phyloP scores from a whole-genome alignment of 1,284 basidiomycete species.

The Xerocomus minutiporus region DNA sequence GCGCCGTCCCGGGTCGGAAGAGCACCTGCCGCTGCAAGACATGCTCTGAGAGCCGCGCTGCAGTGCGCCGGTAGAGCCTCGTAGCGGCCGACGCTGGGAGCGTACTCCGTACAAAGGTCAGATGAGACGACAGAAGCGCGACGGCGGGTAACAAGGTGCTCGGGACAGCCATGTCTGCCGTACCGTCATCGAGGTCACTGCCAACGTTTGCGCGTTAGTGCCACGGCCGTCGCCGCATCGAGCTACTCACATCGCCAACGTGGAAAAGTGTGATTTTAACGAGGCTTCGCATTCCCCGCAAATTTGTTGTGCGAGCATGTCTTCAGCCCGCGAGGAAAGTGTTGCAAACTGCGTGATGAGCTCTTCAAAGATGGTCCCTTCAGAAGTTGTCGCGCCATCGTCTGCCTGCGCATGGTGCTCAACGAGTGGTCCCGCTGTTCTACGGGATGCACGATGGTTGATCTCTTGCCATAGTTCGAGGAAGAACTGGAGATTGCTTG shows the following conservation, averaged over 20 bases:
- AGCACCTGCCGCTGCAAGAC: slow-evolving; percentile 78
- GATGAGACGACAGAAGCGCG: slow-evolving; percentile 68
- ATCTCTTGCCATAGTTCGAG: slow-evolving; percentile 83
- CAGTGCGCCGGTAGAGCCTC: slow-evolving; percentile 65
- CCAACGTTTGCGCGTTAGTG: slow-evolving; percentile 4
- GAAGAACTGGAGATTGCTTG: slow-evolving; percentile 63
- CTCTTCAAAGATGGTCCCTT: slow-evolving; percentile 73
- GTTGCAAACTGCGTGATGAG: slow-evolving; percentile 60
- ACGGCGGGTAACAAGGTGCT: slow-evolving; percentile 68
- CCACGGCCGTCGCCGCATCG: background rate
- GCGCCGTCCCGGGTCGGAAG: slow-evolving; percentile 52
- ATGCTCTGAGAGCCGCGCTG: slow-evolving; percentile 63
- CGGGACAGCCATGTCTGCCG: slow-evolving; percentile 52
- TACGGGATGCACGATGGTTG: slow-evolving; percentile 48
- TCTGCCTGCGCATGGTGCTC: slow-evolving; percentile 27
- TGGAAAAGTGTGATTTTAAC: slow-evolving; percentile 65
- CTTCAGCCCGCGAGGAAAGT: slow-evolving; percentile 70
- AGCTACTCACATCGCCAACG: slow-evolving; percentile 38
- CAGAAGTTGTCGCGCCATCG: slow-evolving; percentile 30
- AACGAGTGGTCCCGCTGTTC: slow-evolving; percentile 50
- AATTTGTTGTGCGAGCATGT: slow-evolving; percentile 79
- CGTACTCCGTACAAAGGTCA: slow-evolving; percentile 56
- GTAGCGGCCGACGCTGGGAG: slow-evolving; percentile 56
- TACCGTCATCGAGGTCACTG: slow-evolving; percentile 22
- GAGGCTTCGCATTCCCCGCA: slow-evolving; percentile 73